phyloP scores from a whole-genome alignment of 2,329 filamentous ascomycete genomes.

The Pyrenophora teres region DNA sequence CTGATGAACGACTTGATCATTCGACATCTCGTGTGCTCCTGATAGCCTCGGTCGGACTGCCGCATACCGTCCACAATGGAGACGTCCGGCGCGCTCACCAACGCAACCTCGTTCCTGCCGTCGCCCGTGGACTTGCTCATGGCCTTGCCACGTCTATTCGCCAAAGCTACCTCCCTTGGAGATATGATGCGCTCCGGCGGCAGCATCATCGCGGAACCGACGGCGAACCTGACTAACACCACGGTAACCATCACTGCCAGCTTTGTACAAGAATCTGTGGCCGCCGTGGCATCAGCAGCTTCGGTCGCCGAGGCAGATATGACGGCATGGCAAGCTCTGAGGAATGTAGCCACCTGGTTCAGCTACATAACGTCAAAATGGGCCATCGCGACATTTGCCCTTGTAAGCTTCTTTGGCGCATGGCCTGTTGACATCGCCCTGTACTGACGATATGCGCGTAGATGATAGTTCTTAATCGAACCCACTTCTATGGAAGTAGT shows the following conservation, averaged over 20 bases:
- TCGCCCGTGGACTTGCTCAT: slow-evolving; percentile 71
- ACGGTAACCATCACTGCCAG: slow-evolving; percentile 43
- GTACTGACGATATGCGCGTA: slow-evolving; percentile 35
- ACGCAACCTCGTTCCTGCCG: slow-evolving; percentile 53
- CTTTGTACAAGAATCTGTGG: slow-evolving; percentile 52
- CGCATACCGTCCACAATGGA: slow-evolving; percentile 28
- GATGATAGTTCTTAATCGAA: slow-evolving; percentile 87
- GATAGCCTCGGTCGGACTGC: slow-evolving; percentile 16
- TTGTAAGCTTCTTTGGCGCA: slow-evolving; percentile 54
- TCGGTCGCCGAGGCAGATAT: slow-evolving; percentile 35
- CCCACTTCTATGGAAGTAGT: slow-evolving; percentile 90
- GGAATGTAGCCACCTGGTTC: slow-evolving; percentile 83
- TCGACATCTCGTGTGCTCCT: background rate
- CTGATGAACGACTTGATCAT: background rate
- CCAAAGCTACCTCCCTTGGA: slow-evolving; percentile 67
- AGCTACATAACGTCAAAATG: slow-evolving; percentile 71
- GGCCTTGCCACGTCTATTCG: slow-evolving; percentile 72
- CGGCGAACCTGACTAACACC: slow-evolving; percentile 52
- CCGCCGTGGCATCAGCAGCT: slow-evolving; percentile 48
- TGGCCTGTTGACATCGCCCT: background rate
- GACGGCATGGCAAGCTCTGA: slow-evolving; percentile 58
- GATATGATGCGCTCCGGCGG: slow-evolving; percentile 63
- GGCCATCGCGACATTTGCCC: slow-evolving; percentile 84
- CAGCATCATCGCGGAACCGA: slow-evolving; percentile 64
- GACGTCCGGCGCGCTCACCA: slow-evolving; percentile 30